These are phyloP conservation scores for Miamiensis avidus DNA, from an alignment of 169 alveolate genomes.

Conservation along the genomic window DNA sequence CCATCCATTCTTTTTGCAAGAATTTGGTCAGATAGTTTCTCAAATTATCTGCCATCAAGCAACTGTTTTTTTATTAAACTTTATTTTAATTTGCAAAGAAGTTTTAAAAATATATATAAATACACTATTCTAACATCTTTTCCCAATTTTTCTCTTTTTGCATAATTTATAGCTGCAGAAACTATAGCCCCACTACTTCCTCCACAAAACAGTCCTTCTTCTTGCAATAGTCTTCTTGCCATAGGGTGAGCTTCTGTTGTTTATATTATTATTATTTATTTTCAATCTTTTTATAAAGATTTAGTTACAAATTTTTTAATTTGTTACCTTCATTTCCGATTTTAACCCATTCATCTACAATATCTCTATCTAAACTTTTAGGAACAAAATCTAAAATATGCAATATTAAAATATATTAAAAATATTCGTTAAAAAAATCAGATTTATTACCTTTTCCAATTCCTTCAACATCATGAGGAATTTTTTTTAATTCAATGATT, in stretches of 20 bases:
- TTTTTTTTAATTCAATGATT: slow-evolving; percentile 25
- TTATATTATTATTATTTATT: too few relatives aligned
- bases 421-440: neutral
- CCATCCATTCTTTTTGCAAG: slow-evolving; percentile 77
- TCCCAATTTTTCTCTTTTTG: slow-evolving; percentile 53
- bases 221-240: slow-evolving; percentile 73
- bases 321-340: slow-evolving; percentile 67
- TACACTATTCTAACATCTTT: slow-evolving; percentile 44
- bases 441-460: slow-evolving; percentile 86
- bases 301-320: too few relatives aligned
- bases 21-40: slow-evolving; percentile 82
- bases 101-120: too few relatives aligned
- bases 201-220: slow-evolving; percentile 88
- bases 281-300: too few relatives aligned
- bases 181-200: slow-evolving; percentile 86
- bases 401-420: neutral
- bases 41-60: slow-evolving; percentile 17
- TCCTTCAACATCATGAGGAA: slow-evolving; percentile 85
- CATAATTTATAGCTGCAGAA: slow-evolving; percentile 75
- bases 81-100: too few relatives aligned
- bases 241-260: slow-evolving; percentile 23
- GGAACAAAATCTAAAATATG: slow-evolving; percentile 84
- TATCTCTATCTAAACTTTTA: slow-evolving; percentile 61
- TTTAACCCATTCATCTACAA: slow-evolving; percentile 74
- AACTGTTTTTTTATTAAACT: too few relatives aligned